Evolutionary conservation across 768 basidiomycete genomes (phyloP), one percentile per base, ranked within the genome.

Genomic region (Termitomyces eurrhizus): DNA sequence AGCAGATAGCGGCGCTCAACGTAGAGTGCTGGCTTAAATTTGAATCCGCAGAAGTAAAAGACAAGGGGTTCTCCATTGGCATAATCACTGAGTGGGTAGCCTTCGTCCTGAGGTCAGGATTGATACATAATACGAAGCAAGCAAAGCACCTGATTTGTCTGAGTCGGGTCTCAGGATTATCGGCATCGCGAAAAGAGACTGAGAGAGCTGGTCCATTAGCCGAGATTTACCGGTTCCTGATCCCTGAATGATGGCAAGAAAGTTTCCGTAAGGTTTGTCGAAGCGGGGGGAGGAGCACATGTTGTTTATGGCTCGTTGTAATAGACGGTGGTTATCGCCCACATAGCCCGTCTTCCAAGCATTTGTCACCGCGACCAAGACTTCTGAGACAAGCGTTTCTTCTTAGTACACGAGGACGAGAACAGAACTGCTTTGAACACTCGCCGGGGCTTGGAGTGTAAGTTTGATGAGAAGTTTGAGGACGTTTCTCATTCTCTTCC

Each of bases 191-290:
- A 62, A 59, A 37, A 59, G 42, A 21, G 32, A 32, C 18, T 48
- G 16, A 7, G 62, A 46, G 18, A 56, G 33, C 35, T 59, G n/a
- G 39, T 62, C 52, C 12, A 62, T 58, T 14, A 46, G 7, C 24
- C 62, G 58, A 6, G 62, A 62, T 58, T 62, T 50, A 16, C 49
- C 49, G 9, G 49, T 50, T 11, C 49, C 49, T 2, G 49, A 62
- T 24, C 62, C 57, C 21, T 63, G 62, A 6, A 63, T 59, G 12
- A 63, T 63, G 21, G 52, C 2, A 16, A n/a, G 21, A 3, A 52
- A 37, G 4, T 45, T 45, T 3, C 21, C 44, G 4, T 45, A 45
- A 13, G 24, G 46, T 48, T 26, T 26, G 6, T 14, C 7, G 13
- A 9, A 29, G 29, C 29, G 29, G 29, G 29, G 4, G 29, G 29